Conservation (phyloP, 2,329 filamentous ascomycete species). For the Fusarium coffeatum region DNA sequence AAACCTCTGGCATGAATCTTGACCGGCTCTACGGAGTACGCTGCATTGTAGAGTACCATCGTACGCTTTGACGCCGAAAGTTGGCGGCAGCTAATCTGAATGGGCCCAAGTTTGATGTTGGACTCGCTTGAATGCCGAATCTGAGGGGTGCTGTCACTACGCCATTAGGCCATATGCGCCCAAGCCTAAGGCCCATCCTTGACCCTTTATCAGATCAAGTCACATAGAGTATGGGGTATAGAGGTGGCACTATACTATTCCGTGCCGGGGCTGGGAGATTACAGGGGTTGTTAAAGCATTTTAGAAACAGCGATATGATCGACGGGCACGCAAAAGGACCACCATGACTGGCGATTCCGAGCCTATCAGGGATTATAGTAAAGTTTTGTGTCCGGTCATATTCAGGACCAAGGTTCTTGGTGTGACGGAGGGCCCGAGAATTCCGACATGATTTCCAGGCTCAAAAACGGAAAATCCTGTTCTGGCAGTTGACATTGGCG, state of each 20-base stretch:
- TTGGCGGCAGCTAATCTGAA: constrained; percentile 6
- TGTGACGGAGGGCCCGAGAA: constrained; percentile 11
- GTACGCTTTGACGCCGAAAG: constrained; percentile 16
- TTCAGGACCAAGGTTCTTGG: background rate
- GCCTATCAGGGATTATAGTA: background rate
- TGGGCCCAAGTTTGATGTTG: background rate
- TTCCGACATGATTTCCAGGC: constrained; percentile 9
- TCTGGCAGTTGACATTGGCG: background rate
- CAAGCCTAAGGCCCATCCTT: background rate
- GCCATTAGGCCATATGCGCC: constrained; percentile 4
- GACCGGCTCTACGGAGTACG: background rate
- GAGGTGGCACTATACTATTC: constrained; percentile 14
- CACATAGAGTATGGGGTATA: constrained; percentile 19
- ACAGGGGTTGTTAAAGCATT: constrained; percentile 15
- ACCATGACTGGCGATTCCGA: constrained; percentile 1
- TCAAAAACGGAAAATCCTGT: constrained; percentile 10
- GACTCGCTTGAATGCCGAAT: constrained; percentile 14
- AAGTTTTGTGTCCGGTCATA: background rate
- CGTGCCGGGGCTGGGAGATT: constrained; percentile 2
- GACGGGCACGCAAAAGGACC: constrained; percentile 22
- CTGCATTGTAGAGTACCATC: background rate
- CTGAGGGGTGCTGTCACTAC: constrained; percentile 17
- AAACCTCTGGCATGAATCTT: constrained; percentile 15
- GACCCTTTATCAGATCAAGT: constrained; percentile 23
- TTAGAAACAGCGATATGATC: constrained; percentile 19